These are phyloP conservation scores for Solanum peruvianum DNA, from an alignment of 257 asterid species.

Conservation along the genomic window DNA sequence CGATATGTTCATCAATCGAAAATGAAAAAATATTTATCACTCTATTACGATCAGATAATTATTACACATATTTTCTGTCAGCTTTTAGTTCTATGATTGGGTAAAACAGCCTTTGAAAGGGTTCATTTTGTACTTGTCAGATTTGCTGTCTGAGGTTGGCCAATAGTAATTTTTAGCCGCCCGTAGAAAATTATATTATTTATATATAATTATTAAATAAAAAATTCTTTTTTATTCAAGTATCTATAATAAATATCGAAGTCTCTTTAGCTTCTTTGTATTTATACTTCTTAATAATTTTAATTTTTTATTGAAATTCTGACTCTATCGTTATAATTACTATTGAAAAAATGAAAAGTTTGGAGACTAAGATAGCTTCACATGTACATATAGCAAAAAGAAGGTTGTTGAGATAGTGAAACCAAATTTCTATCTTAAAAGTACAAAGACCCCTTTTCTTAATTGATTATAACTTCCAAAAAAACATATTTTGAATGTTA, in stretches of 20 bases:
- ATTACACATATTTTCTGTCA: background rate
- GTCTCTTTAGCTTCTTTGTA: no score
- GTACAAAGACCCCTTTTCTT: background rate
- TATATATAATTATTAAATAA: no score
- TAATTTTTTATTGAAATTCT: no score
- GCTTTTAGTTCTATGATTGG: background rate
- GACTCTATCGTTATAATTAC: background rate
- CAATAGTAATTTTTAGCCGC: background rate
- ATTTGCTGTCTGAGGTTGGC: background rate
- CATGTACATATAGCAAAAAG: background rate
- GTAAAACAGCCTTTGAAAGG: background rate
- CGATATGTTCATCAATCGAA: accelerated
- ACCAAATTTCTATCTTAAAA: background rate
- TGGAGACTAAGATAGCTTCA: background rate
- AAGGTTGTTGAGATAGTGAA: background rate
- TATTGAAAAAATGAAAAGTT: background rate
- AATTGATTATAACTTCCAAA: background rate
- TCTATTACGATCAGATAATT: accelerated
- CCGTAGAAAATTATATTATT: no score
- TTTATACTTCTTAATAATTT: no score
- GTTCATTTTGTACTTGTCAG: background rate
- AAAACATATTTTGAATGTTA: background rate
- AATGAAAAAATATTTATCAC: background rate
- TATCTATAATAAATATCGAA: no score
- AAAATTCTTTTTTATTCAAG: no score